Base-by-base conservation (phyloP, 73 alveolate species). In the Chromera velia region DNA sequence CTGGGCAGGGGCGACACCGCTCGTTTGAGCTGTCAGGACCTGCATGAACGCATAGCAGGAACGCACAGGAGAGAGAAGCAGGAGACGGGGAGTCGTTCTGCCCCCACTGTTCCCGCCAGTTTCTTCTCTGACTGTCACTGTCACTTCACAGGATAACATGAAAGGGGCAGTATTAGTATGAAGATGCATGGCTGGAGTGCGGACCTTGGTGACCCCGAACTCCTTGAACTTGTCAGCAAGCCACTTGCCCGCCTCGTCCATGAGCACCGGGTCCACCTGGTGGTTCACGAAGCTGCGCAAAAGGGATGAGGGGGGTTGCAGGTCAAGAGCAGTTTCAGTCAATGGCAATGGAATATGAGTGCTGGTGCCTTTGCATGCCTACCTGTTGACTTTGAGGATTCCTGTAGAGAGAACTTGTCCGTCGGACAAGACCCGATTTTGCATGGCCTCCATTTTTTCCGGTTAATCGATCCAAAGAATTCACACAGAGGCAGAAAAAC, bases 241-340 rank as follows among this genome's bases (percentile, higher is more conserved):
- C 83, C 63, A n/a, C 32, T 67, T 74, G 34, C 84, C 84, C 17
- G 76, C 65, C 84, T 40, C 45, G 49, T 76, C 84, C 84, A 76
- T 76, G 34, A 76, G 62, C 26, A 47, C 72, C 10, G 84, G 66
- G 65, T 76, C 84, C 45, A 76, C 84, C 63, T 74, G 67, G 63
- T 65, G 67, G 63, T 76, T 76, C 64, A 76, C 62, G 65, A 76
- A 76, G 7, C 63, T 17, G 24, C 63, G 18, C 7, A 45, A 18
- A 9, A 18, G 18, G 18, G 24, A 9, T 17, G 24, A 45, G 0
- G 33, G 28, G 72, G 30, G 29, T n/a, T 63, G 34, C 27, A 10
- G 31, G 28, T 63, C 64, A 9, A 46, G 64, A 9, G 9, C 19
- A 19, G 26, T 46, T 46, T 46, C 64, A 46, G 9, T 46, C 26